Conservation (phyloP, 768 basidiomycete genomes). For the Russula sp. region DNA sequence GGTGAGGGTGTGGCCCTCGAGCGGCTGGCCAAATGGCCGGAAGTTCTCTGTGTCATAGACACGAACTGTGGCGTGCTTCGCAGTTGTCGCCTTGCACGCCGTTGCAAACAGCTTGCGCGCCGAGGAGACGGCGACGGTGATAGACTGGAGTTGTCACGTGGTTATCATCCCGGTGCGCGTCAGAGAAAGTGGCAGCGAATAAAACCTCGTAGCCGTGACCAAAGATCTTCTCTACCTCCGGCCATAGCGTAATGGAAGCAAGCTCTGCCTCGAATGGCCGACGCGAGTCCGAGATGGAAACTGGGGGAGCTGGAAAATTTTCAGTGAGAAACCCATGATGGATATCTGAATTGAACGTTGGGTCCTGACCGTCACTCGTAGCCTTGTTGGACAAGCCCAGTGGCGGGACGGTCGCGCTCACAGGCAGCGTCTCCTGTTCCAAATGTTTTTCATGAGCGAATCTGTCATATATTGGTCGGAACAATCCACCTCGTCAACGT, state of each 20-base stretch:
- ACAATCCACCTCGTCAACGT: conserved; percentile 44
- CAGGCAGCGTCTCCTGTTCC: conserved; percentile 52
- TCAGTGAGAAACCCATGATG: not conserved
- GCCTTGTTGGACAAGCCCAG: conserved; percentile 94
- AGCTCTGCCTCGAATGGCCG: conserved; percentile 91
- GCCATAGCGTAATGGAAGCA: conserved; percentile 86
- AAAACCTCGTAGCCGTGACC: conserved; percentile 94
- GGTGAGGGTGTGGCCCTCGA: conserved; percentile 82
- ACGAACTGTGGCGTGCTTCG: conserved; percentile 87
- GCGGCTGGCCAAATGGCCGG: conserved; percentile 61
- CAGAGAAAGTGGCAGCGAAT: not conserved
- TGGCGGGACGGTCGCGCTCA: conserved; percentile 86
- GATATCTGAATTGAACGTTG: not conserved
- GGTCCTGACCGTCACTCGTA: conserved; percentile 52
- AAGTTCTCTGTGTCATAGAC: conserved; percentile 70
- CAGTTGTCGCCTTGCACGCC: conserved; percentile 80
- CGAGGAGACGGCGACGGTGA: conserved; percentile 72
- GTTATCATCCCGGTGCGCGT: not conserved
- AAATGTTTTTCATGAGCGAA: not conserved
- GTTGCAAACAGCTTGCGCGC: conserved; percentile 71
- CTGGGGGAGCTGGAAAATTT: conserved; percentile 23
- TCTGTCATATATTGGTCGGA: not conserved
- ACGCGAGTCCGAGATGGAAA: conserved; percentile 26
- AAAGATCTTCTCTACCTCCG: conserved; percentile 93
- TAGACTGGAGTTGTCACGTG: conserved; percentile 46